phyloP scores from a whole-genome alignment of 2,329 filamentous ascomycete species.

The Fusarium citri region DNA sequence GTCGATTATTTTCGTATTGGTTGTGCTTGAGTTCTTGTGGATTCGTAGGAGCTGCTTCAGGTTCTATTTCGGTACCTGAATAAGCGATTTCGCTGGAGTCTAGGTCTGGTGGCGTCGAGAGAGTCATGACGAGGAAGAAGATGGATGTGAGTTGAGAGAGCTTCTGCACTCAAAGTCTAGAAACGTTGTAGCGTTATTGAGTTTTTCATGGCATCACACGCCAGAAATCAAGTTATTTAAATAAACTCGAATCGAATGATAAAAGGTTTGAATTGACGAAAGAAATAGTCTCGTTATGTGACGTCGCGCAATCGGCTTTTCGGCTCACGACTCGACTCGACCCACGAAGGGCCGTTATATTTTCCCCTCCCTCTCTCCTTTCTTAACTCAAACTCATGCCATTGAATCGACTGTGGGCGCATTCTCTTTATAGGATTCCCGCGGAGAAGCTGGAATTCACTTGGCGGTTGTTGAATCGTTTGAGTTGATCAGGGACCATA shows the following conservation, averaged over 20 bases:
- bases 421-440: constrained; percentile 13
- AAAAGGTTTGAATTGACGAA: background rate
- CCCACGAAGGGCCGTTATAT: constrained; percentile 19
- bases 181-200: background rate
- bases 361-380: background rate
- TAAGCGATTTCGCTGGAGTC: constrained; percentile 21
- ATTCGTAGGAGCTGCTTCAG: background rate
- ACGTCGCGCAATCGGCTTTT: constrained; percentile 23
- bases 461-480: constrained; percentile 11
- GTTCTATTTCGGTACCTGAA: constrained; percentile 5
- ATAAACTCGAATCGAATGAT: background rate
- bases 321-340: constrained; percentile 10
- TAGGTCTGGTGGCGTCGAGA: background rate
- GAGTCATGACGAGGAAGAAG: constrained; percentile 10
- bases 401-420: background rate
- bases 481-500: constrained; percentile 2
- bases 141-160: background rate
- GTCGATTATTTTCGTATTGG: background rate
- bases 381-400: background rate
- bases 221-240: background rate
- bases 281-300: constrained; percentile 1
- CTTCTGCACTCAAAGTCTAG: background rate
- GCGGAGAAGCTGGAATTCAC: constrained; percentile 18
- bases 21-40: background rate
- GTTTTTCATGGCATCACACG: background rate